Base-by-base conservation (phyloP, 805 yeast species). In the Groenewaldozyma tartarivorans region DNA sequence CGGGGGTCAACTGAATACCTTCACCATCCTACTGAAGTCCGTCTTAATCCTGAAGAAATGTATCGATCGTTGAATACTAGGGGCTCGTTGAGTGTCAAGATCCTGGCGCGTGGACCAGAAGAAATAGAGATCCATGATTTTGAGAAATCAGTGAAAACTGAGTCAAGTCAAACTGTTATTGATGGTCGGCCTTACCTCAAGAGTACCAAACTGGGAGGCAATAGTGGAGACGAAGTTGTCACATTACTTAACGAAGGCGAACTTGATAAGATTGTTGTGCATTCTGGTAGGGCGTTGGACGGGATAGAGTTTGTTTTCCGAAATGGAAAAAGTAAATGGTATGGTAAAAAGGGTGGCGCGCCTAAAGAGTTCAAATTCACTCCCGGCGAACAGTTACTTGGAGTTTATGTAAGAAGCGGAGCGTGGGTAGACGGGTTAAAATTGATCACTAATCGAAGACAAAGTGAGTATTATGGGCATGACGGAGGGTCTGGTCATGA, bases 381-480 rank as follows among this genome's bases (percentile, higher is more conserved):
- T 2, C 57, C 57, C 0, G 83, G 77, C 36, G 95, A 90, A 55
- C 44, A 48, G 6, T 63, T 90, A 5, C 57, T 67, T 2, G 81
- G 79, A 20, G 63, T 88, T 41, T 67, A 71, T 33, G 62, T 86
- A 35, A 68, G 94, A 48, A 67, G 76, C 33, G 97, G 97, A 7
- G 77, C 69, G 1, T 92, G 97, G 96, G 67, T 92, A 4, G 97
- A 92, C 65, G 95, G 81, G 1, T 64, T 85, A 18, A 92, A 83
- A 55, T 63, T 92, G 26, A 67, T 77, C 16, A 82, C 94, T 24
- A 46, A 44, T 30, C 20, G 47, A 15, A 43, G 54, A 30, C 49
- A 77, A 45, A 51, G 64, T 31, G 69, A 68, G 1, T 61, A 74
- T 68, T 72, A 65, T 49, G 96, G 96, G 11, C 82, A 82, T 37